Percentiles rank a stretch among this genome's conserved stretches.
Evolutionary conservation across 768 basidiomycete species (phyloP).

Genomic region (Tubosaeta brunneosetosa): DNA sequence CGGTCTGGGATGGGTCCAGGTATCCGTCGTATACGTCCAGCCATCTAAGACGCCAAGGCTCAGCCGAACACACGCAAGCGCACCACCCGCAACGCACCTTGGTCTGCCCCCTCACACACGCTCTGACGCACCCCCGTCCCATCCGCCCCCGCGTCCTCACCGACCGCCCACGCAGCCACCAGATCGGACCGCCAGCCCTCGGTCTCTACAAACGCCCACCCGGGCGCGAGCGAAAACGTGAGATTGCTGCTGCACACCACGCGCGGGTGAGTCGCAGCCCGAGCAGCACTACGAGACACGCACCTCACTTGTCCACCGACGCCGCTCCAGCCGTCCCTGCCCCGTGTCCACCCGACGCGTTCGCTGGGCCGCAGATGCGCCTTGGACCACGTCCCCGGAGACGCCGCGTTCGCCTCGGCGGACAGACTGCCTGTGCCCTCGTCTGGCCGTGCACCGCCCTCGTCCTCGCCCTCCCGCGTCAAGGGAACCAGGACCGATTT

Average conservation of each 20-base stretch:
- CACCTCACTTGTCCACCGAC: constrained; percentile 62
- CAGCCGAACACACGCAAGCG: not conserved
- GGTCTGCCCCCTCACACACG: constrained; percentile 22
- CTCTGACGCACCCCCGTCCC: not conserved
- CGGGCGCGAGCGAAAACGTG: constrained; percentile 69
- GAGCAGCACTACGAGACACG: constrained; percentile 2
- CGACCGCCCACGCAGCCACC: constrained; percentile 50
- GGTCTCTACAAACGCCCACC: constrained; percentile 70
- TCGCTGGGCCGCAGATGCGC: constrained; percentile 38
- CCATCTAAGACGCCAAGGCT: constrained; percentile 42
- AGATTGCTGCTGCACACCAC: constrained; percentile 60
- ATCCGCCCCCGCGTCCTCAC: not conserved
- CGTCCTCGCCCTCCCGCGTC: constrained; percentile 12
- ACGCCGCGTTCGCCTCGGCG: too few species aligned
- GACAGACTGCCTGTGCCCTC: too few species aligned
- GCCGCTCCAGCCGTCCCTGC: constrained; percentile 66
- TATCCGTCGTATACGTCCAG: constrained; percentile 80
- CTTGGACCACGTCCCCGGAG: constrained; percentile 37
- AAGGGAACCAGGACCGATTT: constrained; percentile 2
- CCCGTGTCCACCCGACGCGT: constrained; percentile 64
- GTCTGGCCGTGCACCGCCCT: not conserved
- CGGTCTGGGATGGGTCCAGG: constrained; percentile 54
- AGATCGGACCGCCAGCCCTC: constrained; percentile 76
- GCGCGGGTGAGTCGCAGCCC: not conserved
- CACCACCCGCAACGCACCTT: constrained; percentile 15